Conservation (phyloP, 2,329 filamentous ascomycete species). For the Microcyclosporella mali region DNA sequence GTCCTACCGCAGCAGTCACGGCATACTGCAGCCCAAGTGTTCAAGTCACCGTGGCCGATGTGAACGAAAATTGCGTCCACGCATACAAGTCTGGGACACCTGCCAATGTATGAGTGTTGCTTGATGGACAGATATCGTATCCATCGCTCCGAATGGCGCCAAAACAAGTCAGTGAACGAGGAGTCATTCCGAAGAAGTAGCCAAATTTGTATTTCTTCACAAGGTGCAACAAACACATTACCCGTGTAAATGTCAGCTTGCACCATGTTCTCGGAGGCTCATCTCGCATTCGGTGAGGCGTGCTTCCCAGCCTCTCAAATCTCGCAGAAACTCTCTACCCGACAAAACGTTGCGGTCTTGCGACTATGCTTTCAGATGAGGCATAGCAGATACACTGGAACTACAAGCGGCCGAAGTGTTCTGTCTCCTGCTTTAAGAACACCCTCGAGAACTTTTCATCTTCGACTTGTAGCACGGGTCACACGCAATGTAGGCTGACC, state of each 20-base stretch:
- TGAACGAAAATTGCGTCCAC: slow-evolving; percentile 57
- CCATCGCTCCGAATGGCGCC: slow-evolving; percentile 47
- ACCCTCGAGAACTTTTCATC: slow-evolving; percentile 56
- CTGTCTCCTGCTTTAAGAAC: slow-evolving; percentile 58
- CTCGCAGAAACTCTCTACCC: slow-evolving; percentile 64
- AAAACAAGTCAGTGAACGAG: slow-evolving; percentile 2
- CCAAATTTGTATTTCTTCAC: slow-evolving; percentile 71
- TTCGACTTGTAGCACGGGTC: slow-evolving; percentile 52
- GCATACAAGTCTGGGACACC: slow-evolving; percentile 66
- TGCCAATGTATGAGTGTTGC: slow-evolving; percentile 72
- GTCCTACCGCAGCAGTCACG: slow-evolving; percentile 68
- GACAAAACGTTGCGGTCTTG: slow-evolving; percentile 63
- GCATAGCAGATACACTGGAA: slow-evolving; percentile 69
- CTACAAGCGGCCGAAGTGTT: slow-evolving; percentile 63
- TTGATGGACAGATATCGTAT: slow-evolving; percentile 61
- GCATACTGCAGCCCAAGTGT: slow-evolving; percentile 66
- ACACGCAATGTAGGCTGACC: neutral
- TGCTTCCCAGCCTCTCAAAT: slow-evolving; percentile 73
- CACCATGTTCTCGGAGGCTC: slow-evolving; percentile 65
- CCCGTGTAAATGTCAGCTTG: slow-evolving; percentile 68
- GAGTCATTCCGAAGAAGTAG: slow-evolving; percentile 34
- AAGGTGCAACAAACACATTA: slow-evolving; percentile 55
- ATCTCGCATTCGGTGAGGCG: slow-evolving; percentile 71
- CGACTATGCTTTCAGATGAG: slow-evolving; percentile 76
- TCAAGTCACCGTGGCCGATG: slow-evolving; percentile 65